These are phyloP conservation scores for Nemania diffusa DNA, from an alignment of 2,329 filamentous ascomycete species.

Conservation along the genomic window DNA sequence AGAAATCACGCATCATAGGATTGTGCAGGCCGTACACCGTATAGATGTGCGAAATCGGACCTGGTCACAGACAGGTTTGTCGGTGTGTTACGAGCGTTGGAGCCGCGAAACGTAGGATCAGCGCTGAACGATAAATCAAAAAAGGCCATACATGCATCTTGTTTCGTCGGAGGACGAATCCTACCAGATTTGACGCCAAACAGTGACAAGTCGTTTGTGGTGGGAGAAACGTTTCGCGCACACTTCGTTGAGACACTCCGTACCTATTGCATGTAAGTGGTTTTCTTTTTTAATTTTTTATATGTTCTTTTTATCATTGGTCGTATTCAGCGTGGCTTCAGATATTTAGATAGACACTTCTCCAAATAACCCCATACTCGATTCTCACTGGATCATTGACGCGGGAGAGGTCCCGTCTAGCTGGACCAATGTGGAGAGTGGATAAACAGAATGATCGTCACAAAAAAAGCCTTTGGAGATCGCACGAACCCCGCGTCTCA, in stretches of 20 bases:
- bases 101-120: constrained; percentile 24
- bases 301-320: constrained; percentile 8
- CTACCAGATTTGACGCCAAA: constrained; percentile 10
- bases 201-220: constrained; percentile 20
- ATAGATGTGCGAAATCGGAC: constrained; percentile 6
- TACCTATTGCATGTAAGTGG: constrained; percentile 7
- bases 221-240: constrained; percentile 9
- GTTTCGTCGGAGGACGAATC: background rate
- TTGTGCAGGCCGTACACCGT: constrained; percentile 9
- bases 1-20: constrained; percentile 6
- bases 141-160: constrained; percentile 12
- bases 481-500: constrained; percentile 14
- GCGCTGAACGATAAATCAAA: constrained; percentile 8
- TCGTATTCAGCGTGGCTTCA: too few relatives aligned
- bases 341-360: too few relatives aligned
- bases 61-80: constrained; percentile 10
- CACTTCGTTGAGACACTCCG: background rate
- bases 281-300: constrained; percentile 8
- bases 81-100: constrained; percentile 16
- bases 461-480: background rate
- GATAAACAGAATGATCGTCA: constrained; percentile 26
- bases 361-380: constrained; percentile 12
- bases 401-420: constrained; percentile 21
- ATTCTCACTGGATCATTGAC: constrained; percentile 21
- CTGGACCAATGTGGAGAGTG: constrained; percentile 18